Conservation (phyloP, 2,329 filamentous ascomycete species). For the Lomentospora prolificans region DNA sequence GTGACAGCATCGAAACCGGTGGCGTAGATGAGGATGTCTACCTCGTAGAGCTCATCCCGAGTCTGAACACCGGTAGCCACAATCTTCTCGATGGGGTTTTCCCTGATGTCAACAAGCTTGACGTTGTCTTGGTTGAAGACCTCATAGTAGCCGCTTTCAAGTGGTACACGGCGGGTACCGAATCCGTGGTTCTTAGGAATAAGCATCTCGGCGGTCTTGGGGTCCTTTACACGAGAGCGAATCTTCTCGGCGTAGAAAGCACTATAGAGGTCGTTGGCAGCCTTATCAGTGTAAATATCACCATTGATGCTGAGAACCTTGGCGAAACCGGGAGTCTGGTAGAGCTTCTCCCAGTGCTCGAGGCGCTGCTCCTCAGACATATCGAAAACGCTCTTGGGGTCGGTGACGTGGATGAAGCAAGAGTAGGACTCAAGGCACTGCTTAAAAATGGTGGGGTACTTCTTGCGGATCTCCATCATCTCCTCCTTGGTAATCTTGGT, state of each 20-base stretch:
- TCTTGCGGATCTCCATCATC: conserved; percentile 32
- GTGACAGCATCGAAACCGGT: conserved; percentile 55
- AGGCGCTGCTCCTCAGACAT: conserved; percentile 21
- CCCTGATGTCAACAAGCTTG: conserved; percentile 41
- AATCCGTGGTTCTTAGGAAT: conserved; percentile 54
- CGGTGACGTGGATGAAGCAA: conserved; percentile 42
- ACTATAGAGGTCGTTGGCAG: conserved; percentile 18
- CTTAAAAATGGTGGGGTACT: conserved; percentile 24
- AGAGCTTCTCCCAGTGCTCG: conserved; percentile 19
- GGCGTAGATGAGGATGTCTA: conserved; percentile 58
- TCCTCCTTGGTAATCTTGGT: conserved; percentile 44
- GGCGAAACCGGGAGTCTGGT: conserved; percentile 26
- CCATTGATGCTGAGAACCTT: conserved; percentile 17
- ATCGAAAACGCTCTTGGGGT: conserved; percentile 36
- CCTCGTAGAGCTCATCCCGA: conserved; percentile 43
- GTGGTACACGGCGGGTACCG: conserved; percentile 53
- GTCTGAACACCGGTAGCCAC: conserved; percentile 51
- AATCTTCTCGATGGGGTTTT: conserved; percentile 45
- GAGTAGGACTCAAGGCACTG: conserved; percentile 51
- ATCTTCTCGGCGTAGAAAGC: conserved; percentile 43
- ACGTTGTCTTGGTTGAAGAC: conserved; percentile 53
- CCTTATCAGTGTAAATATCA: conserved; percentile 17
- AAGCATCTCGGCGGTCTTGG: conserved; percentile 43
- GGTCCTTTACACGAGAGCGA: conserved; percentile 39
- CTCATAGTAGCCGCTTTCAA: conserved; percentile 57